These are phyloP conservation scores for Pichia scutulata DNA, from an alignment of 805 yeast species.

Conservation along the genomic window DNA sequence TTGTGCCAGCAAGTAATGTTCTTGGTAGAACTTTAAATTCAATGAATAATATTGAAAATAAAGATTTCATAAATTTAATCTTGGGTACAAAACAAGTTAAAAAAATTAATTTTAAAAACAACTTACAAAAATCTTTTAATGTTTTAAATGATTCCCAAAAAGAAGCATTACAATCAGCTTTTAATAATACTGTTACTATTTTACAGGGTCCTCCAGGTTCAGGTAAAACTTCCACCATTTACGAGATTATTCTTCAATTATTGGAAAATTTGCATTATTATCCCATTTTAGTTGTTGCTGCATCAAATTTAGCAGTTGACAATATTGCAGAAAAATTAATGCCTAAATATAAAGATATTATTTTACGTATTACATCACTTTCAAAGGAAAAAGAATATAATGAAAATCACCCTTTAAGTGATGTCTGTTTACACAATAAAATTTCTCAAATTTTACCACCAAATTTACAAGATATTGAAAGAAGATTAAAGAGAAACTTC, in stretches of 20 bases:
- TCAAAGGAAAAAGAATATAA: conserved; percentile 58
- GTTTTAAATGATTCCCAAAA: conserved; percentile 63
- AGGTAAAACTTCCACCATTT: conserved; percentile 75
- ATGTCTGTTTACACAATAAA: conserved; percentile 59
- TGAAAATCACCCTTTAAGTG: conserved; percentile 44
- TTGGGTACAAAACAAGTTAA: conserved; percentile 25
- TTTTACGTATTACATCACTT: conserved; percentile 50
- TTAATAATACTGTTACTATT: conserved; percentile 50
- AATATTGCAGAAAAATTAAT: conserved; percentile 65
- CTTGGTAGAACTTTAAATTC: conserved; percentile 58
- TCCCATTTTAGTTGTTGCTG: conserved; percentile 68
- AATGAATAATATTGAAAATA: conserved; percentile 52
- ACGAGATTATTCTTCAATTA: conserved; percentile 74
- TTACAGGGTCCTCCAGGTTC: conserved; percentile 81
- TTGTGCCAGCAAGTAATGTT: conserved; percentile 58
- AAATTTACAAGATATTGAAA: conserved; percentile 34
- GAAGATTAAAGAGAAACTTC: conserved; percentile 37
- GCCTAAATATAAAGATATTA: conserved; percentile 39
- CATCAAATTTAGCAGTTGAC: conserved; percentile 69
- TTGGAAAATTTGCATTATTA: conserved; percentile 48
- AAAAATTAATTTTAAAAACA: conserved; percentile 44
- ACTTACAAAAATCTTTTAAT: conserved; percentile 44
- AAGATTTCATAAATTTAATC: conserved; percentile 35
- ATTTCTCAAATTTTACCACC: conserved; percentile 43
- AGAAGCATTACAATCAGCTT: conserved; percentile 61